Evolutionary conservation across 2,329 filamentous ascomycete genomes (phyloP).

Genomic region (Aspergillus pseudoterreus): DNA sequence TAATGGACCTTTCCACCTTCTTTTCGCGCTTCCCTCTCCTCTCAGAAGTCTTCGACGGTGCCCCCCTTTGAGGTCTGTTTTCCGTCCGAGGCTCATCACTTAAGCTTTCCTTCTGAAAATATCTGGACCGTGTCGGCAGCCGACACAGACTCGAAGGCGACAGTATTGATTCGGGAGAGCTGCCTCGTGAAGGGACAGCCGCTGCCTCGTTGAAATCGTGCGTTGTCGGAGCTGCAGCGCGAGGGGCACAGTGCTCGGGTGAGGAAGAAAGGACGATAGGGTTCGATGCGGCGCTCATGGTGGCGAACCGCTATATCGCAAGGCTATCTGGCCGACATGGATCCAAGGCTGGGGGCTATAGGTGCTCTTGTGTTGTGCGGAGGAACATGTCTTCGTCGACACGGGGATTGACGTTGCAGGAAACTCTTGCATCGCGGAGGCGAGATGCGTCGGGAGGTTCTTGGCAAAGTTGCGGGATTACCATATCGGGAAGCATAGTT

Average conservation of each 20-base stretch:
- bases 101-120: slow-evolving; percentile 15
- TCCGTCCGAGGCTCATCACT: background rate
- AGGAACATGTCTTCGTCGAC: too few relatives aligned
- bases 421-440: background rate
- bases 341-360: too few relatives aligned
- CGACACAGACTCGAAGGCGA: slow-evolving; percentile 26
- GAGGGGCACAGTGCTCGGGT: slow-evolving; percentile 29
- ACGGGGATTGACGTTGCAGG: too few relatives aligned
- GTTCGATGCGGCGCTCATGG: slow-evolving; percentile 36
- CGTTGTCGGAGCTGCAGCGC: slow-evolving; percentile 26
- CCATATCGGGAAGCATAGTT: slow-evolving; percentile 21
- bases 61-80: slow-evolving; percentile 12
- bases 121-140: slow-evolving; percentile 22
- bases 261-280: slow-evolving; percentile 42
- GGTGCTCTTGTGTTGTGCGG: too few relatives aligned
- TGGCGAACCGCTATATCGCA: slow-evolving; percentile 13
- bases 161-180: slow-evolving; percentile 23
- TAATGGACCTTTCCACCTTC: background rate
- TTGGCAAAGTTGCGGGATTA: slow-evolving; percentile 34
- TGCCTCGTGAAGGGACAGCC: slow-evolving; percentile 16
- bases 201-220: slow-evolving; percentile 12
- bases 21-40: background rate
- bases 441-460: slow-evolving; percentile 9
- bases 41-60: slow-evolving; percentile 15
- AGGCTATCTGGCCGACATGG: too few relatives aligned